phyloP scores from a whole-genome alignment of 2,329 filamentous ascomycete genomes.

The Trichoderma sp. region DNA sequence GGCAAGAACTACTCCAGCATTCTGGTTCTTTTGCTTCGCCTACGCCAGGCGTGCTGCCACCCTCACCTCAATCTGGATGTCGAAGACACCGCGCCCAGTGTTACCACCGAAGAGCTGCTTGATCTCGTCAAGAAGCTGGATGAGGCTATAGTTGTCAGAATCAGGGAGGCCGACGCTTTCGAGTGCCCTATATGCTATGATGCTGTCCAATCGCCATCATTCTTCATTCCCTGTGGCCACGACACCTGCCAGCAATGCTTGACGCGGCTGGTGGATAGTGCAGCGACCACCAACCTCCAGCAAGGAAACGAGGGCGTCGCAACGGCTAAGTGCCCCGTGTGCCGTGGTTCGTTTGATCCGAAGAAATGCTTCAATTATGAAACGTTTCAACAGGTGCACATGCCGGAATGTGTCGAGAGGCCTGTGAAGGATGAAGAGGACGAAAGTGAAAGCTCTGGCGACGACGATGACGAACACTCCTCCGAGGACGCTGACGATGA shows the following conservation, averaged over 20 bases:
- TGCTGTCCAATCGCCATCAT: conserved; percentile 69
- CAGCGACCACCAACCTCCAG: conserved; percentile 55
- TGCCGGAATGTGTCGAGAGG: conserved; percentile 53
- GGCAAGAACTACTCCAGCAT: conserved; percentile 74
- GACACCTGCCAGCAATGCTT: conserved; percentile 78
- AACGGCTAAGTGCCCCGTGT: conserved; percentile 72
- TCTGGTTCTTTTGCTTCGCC: conserved; percentile 76
- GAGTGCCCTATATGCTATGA: conserved; percentile 86
- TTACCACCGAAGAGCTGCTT: conserved; percentile 54
- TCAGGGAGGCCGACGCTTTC: conserved; percentile 62
- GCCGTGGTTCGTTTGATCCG: conserved; percentile 67
- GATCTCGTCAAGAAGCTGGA: conserved; percentile 64
- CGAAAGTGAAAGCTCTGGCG: conserved; percentile 41
- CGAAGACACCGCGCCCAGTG: conserved; percentile 42
- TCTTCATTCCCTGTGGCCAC: conserved; percentile 84
- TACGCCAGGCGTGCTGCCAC: conserved; percentile 69
- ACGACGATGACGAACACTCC: conserved; percentile 35
- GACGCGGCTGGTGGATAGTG: conserved; percentile 64
- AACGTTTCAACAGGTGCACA: conserved; percentile 73
- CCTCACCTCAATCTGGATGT: conserved; percentile 40
- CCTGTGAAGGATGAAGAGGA: conserved; percentile 42
- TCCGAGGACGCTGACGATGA: conserved; percentile 43
- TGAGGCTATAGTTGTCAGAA: conserved; percentile 63
- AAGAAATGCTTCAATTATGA: conserved; percentile 72
- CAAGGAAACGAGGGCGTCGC: conserved; percentile 59